These are phyloP conservation scores for Chrysoporthe austroafricana DNA, from an alignment of 2,329 filamentous ascomycete species.

Conservation along the genomic window DNA sequence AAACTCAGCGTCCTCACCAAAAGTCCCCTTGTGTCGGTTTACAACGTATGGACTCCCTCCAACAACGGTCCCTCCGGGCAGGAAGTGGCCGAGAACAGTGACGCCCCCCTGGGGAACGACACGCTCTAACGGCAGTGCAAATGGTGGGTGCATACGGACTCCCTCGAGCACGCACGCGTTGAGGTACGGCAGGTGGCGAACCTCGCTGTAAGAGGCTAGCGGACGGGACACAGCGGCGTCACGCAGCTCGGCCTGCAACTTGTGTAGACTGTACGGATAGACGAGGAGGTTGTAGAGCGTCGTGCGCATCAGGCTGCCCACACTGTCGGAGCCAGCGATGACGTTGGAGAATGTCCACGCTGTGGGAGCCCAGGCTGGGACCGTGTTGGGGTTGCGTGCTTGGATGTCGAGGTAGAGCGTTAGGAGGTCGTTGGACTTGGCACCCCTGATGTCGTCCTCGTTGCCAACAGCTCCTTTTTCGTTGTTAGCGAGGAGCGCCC, in stretches of 20 bases:
- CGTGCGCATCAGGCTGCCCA: conserved; percentile 37
- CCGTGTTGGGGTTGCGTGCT: conserved; percentile 19
- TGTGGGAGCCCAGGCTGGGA: conserved; percentile 32
- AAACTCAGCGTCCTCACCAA: conserved; percentile 32
- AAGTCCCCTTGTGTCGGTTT: conserved; percentile 32
- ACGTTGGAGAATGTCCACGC: conserved; percentile 39
- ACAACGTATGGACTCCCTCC: conserved; percentile 35
- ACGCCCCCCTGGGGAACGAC: conserved; percentile 35
- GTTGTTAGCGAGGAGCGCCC: too few species aligned
- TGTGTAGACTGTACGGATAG: conserved; percentile 33
- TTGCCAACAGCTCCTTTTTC: too few species aligned
- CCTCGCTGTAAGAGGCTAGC: conserved; percentile 36
- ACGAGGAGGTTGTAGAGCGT: conserved; percentile 36
- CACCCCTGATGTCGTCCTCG: too few species aligned
- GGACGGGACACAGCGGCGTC: conserved; percentile 33
- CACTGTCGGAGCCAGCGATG: conserved; percentile 37
- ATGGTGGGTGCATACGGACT: conserved; percentile 36
- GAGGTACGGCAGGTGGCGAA: conserved; percentile 36
- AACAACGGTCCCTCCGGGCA: conserved; percentile 34
- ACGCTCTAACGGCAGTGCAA: conserved; percentile 35
- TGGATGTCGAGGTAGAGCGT: too few species aligned
- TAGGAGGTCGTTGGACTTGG: too few species aligned
- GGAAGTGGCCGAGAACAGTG: conserved; percentile 25
- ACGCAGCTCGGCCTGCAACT: conserved; percentile 36
- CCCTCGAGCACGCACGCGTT: conserved; percentile 36